These are phyloP conservation scores for Cordyceps cicadae DNA, from an alignment of 2,329 filamentous ascomycete genomes.

Conservation along the genomic window DNA sequence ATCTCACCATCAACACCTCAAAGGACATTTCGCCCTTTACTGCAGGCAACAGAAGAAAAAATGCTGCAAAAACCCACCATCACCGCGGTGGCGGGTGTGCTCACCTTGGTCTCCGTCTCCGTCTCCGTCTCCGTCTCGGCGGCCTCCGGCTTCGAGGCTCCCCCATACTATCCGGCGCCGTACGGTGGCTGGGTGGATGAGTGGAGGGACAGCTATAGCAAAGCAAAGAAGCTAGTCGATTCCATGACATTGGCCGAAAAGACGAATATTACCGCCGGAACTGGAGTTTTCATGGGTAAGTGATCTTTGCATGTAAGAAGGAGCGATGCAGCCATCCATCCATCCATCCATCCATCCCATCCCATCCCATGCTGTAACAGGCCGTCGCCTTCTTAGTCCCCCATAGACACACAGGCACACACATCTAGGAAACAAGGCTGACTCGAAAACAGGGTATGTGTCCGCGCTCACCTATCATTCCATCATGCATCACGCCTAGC, in stretches of 20 bases:
- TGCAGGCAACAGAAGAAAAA: background rate
- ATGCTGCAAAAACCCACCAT: background rate
- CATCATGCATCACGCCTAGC: background rate
- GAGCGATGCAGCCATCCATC: background rate
- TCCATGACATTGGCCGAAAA: conserved; percentile 76
- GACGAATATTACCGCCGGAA: conserved; percentile 66
- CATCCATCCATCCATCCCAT: too few species aligned
- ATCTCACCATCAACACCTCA: background rate
- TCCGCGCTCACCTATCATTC: background rate
- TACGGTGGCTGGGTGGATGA: conserved; percentile 61
- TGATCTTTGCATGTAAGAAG: background rate
- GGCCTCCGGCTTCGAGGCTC: conserved; percentile 27
- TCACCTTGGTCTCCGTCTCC: background rate
- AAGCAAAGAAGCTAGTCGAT: conserved; percentile 59
- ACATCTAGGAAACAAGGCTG: background rate
- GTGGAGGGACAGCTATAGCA: conserved; percentile 63
- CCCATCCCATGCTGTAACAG: background rate
- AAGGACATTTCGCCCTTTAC: background rate
- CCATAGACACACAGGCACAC: too few species aligned
- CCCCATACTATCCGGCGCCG: conserved; percentile 62
- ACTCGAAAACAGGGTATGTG: conserved; percentile 2
- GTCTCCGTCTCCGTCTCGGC: background rate
- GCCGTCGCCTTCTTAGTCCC: background rate
- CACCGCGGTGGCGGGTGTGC: background rate
- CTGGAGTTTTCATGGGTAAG: conserved; percentile 61